phyloP scores from a whole-genome alignment of 768 basidiomycete species.

The Suillus subalutaceus region DNA sequence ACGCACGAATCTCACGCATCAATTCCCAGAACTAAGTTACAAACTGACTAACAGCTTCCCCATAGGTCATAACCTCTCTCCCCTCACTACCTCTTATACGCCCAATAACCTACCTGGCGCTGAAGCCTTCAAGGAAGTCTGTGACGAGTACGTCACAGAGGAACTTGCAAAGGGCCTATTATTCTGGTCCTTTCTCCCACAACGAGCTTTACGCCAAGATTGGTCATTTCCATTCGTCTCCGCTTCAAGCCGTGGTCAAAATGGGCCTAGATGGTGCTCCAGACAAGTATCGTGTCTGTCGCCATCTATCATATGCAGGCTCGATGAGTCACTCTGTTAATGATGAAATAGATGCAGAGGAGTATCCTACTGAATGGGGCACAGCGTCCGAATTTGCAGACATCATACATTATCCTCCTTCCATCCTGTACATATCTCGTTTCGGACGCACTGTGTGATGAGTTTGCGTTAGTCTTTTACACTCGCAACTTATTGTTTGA shows the following conservation, averaged over 20 bases:
- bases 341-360: background rate
- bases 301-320: background rate
- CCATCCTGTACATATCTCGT: too few species aligned
- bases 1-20: too few species aligned
- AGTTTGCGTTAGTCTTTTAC: too few species aligned
- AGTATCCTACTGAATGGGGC: too few species aligned
- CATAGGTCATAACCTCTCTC: background rate
- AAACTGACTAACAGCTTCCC: too few species aligned
- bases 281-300: background rate
- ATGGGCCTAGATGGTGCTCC: background rate
- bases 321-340: background rate
- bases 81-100: background rate
- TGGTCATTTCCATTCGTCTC: background rate
- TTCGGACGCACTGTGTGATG: too few species aligned
- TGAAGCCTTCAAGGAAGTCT: too few species aligned
- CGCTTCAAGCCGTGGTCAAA: background rate
- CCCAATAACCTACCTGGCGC: accelerated
- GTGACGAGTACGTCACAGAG: background rate
- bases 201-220: background rate
- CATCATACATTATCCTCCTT: too few species aligned
- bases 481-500: too few species aligned
- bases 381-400: background rate
- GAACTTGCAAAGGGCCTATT: background rate
- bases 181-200: background rate
- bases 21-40: too few species aligned